Percentiles rank a stretch among this genome's conserved stretches.
Conservation (phyloP, 1,284 basidiomycete genomes). For the Microbotryum intermedium region DNA sequence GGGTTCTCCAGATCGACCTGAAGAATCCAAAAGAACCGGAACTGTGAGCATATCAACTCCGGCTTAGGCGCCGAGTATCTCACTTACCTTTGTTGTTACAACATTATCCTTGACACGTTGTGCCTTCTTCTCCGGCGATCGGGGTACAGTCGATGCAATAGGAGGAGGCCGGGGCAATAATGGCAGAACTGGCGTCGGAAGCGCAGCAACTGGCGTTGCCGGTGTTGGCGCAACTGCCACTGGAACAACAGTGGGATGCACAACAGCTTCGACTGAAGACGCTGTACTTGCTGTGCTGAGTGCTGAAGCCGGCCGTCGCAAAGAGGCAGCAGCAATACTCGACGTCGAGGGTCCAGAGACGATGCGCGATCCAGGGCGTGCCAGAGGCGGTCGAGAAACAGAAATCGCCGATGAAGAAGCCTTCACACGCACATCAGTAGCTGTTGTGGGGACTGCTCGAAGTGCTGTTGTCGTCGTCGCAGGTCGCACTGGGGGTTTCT, state of each 20-base stretch:
- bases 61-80: too few species aligned
- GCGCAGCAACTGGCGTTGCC: background rate
- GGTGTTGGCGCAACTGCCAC: background rate
- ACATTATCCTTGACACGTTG: background rate
- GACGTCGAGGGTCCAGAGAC: too few species aligned
- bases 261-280: background rate
- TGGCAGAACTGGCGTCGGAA: background rate
- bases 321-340: too few species aligned
- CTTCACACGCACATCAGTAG: too few species aligned
- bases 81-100: background rate
- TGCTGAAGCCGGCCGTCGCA: background rate
- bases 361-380: too few species aligned
- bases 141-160: background rate
- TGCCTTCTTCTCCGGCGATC: conserved; percentile 1
- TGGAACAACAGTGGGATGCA: background rate
- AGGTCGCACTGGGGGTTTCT: background rate
- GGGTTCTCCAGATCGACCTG: too few species aligned
- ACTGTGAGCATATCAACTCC: background rate
- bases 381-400: too few species aligned
- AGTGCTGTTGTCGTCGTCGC: background rate
- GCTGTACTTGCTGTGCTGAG: background rate
- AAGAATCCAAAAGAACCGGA: too few species aligned
- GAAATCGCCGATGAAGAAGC: too few species aligned
- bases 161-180: conserved; percentile 1
- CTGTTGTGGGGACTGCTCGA: too few species aligned